Evolutionary conservation across 1,284 basidiomycete genomes (phyloP), one percentile per base, ranked within the genome.

Genomic region (Sanghuangporus baumii): DNA sequence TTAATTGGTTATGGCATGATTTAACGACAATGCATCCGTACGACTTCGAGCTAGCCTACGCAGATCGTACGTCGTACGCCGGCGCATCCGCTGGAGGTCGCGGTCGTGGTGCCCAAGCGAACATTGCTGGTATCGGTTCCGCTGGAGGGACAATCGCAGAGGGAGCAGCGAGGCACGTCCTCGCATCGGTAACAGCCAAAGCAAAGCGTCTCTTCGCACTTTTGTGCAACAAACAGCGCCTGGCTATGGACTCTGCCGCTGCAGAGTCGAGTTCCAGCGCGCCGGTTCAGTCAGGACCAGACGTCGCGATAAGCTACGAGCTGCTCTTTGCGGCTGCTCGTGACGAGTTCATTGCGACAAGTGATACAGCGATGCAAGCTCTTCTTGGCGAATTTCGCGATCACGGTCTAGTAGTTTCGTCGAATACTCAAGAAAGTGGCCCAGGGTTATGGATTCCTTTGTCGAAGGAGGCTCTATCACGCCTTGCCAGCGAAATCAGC

Each of bases 1-100:
- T 89, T 74, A 81, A 87, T 6, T 96, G 92, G 87, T 75, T 96
- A 14, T 94, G 92, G 84, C 93, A 96, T 74, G 91, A 94, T 72
- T 73, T 91, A 16, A 91, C 93, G 2, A 96, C 95, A 0, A 87
- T 93, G 67, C 79, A 78, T 26, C 80, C 91, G 1, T 96, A 96
- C 76, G 87, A 90, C 70, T 79, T 83, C 64, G 95, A 97, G 73
- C 82, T 89, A 59, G 79, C 85, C 0, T 84, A 80, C 65, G 81
- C 82, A 5, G 88, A 92, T 68, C 80, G 85, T 8, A 81, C 85
- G 1, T 84, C 85, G 34, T 76, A 89, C 59, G 74, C 81, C 12
- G 84, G 83, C 18, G 86, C 83, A 1, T 72, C 76, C 2, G 70
- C 71, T 37, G 18, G 74, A 75, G 52, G 69, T 72, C 9, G 67